These are phyloP conservation scores for Globisporangium iwayamae DNA, from an alignment of 352 stramenopile genomes.

Conservation along the genomic window DNA sequence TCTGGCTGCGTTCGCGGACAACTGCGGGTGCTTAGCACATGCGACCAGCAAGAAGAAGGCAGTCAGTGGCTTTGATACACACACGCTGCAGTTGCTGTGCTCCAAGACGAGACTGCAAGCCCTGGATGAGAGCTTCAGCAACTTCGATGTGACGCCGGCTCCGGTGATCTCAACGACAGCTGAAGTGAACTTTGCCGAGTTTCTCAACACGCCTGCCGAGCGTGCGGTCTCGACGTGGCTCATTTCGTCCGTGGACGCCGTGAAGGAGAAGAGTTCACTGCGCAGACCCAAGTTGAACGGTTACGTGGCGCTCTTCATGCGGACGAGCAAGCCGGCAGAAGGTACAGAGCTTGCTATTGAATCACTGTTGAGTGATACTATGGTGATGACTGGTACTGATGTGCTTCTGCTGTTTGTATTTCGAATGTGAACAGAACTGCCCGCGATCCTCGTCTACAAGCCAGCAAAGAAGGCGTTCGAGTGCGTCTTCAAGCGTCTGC, in stretches of 20 bases:
- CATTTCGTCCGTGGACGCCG: neutral
- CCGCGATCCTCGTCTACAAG: neutral
- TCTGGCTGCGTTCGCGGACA: neutral
- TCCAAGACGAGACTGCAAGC: neutral
- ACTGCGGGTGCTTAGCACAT: neutral
- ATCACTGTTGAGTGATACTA: neutral
- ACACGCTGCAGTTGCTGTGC: neutral
- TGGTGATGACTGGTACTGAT: neutral
- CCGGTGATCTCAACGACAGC: neutral
- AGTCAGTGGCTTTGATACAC: neutral
- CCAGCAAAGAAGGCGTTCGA: neutral
- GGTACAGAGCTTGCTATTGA: neutral
- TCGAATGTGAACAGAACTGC: neutral
- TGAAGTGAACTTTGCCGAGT: neutral
- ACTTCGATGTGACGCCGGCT: too few species aligned
- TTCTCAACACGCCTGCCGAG: conserved; percentile 1
- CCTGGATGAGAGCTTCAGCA: neutral
- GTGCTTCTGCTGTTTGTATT: neutral
- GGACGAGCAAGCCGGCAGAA: neutral
- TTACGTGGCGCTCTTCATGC: conserved; percentile 1
- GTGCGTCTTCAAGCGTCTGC: neutral
- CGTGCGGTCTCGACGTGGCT: neutral
- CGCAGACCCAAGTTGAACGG: neutral
- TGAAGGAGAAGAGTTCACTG: neutral
- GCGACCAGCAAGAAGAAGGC: neutral